These are phyloP conservation scores for Helicocarpus griseus DNA, from an alignment of 2,329 filamentous ascomycete genomes.

Conservation along the genomic window DNA sequence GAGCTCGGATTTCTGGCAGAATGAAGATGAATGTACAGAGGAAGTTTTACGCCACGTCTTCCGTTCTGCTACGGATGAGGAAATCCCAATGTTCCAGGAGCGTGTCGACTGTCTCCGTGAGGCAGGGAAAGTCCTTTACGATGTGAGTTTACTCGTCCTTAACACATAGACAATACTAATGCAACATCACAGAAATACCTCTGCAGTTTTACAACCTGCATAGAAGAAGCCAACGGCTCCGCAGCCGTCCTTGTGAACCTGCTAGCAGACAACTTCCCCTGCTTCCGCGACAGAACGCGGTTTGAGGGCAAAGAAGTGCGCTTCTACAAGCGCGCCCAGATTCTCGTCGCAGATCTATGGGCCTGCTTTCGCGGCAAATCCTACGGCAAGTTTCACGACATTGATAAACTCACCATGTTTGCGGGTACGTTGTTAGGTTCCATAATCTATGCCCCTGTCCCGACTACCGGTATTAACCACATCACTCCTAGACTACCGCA, in stretches of 20 bases:
- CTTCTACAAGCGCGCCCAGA: conserved; percentile 89
- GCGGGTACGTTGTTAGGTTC: conserved; percentile 43
- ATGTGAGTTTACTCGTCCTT: conserved; percentile 42
- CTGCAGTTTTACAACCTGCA: conserved; percentile 62
- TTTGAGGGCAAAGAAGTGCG: conserved; percentile 70
- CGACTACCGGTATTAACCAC: conserved; percentile 1
- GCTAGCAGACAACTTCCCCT: conserved; percentile 69
- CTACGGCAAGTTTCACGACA: conserved; percentile 76
- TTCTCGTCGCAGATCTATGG: conserved; percentile 92
- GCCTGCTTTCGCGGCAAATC: conserved; percentile 78
- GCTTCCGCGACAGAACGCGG: conserved; percentile 70
- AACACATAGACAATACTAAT: not conserved
- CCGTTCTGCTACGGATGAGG: conserved; percentile 72
- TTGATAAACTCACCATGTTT: conserved; percentile 96
- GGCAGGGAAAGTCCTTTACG: conserved; percentile 67
- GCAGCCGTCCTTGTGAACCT: conserved; percentile 80
- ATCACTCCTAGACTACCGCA: conserved; percentile 62
- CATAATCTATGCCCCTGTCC: not conserved
- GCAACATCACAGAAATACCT: conserved; percentile 53
- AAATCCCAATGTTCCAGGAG: conserved; percentile 74
- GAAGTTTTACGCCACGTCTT: conserved; percentile 69
- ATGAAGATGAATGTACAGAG: conserved; percentile 65
- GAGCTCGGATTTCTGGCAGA: conserved; percentile 74
- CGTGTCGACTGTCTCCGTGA: conserved; percentile 72
- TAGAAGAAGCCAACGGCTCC: conserved; percentile 65